Conservation (phyloP, 164 flowering plant species). For the Cinnamomum chago region DNA sequence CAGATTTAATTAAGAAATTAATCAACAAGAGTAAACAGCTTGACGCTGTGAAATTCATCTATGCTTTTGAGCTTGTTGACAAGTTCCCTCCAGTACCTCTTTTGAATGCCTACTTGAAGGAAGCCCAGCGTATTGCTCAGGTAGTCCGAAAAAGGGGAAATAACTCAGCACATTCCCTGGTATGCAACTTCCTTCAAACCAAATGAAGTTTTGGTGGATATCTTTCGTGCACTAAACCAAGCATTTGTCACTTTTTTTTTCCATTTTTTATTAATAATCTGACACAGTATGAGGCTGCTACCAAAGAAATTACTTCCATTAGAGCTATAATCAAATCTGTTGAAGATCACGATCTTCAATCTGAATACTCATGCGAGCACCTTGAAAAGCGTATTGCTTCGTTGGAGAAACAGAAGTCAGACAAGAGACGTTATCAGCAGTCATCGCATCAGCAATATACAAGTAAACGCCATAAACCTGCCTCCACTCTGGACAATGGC, state of each 20-base stretch:
- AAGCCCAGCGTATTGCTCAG: conserved; percentile 34
- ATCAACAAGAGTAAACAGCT: conserved; percentile 42
- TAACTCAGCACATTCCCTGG: conserved; percentile 31
- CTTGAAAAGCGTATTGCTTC: conserved; percentile 43
- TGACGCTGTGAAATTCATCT: conserved; percentile 52
- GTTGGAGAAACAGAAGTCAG: conserved; percentile 45
- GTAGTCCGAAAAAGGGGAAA: conserved; percentile 35
- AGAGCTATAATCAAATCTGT: conserved; percentile 44
- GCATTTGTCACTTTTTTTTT: too few species aligned
- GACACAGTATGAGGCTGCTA: conserved; percentile 51
- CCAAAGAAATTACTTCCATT: conserved; percentile 44
- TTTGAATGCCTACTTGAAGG: conserved; percentile 38
- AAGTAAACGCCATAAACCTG: conserved; percentile 28
- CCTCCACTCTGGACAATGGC: background rate
- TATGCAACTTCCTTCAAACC: conserved; percentile 22
- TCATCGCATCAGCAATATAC: conserved; percentile 23
- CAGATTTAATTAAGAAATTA: conserved; percentile 61
- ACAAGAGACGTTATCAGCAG: conserved; percentile 33
- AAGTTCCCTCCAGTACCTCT: conserved; percentile 64
- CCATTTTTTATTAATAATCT: background rate
- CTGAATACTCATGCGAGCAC: conserved; percentile 34
- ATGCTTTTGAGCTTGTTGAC: conserved; percentile 49
- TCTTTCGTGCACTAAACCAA: too few species aligned
- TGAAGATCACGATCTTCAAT: conserved; percentile 52
- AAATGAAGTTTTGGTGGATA: conserved; percentile 22